Evolutionary conservation across 345 rosid genomes (phyloP), one percentile per base, ranked within the genome.

Genomic region (Hypericum perforatum): DNA sequence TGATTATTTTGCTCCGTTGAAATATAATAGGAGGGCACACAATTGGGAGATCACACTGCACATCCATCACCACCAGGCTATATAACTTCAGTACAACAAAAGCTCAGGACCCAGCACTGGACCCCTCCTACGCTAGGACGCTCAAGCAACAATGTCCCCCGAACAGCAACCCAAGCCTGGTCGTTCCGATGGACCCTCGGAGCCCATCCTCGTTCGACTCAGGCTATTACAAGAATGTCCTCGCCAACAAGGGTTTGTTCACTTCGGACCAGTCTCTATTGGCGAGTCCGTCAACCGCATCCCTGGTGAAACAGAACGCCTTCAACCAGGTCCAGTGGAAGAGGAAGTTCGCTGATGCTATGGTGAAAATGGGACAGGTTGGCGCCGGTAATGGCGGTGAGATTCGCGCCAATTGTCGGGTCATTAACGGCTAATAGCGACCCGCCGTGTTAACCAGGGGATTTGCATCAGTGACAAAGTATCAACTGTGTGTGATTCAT

Each of bases 311-410:
- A 5, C 58, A 32, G 22, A 65, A 65, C 47, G 54, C 63, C 41
- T 22, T 14, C 12, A 53, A 49, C 43, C 36, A 50, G 15, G 4
- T 47, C n/a, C 39, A 16, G 8, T 65, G 69, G 63, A 53, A 7
- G 42, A 53, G 11, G 11, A 65, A 65, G 40, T 59, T 65, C 54
- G 59, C 60, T 36, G 64, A 58, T 14, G 69, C 63, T n/a, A 65
- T 65, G 69, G 63, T 59, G 11, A 65, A 65, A 50, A 65, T 65
- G 69, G 69, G 63, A 32, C 16, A 42, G 38, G 0, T 65, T 13
- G 63, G 44, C 14, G 60, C 59, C 0, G 69, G 56, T 32, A 37
- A 11, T 16, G 22, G 55, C 0, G 69, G 69, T 36, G 69, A 65
- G 56, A 59, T 65, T 22, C 16, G 69, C 40, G 12, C 55, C 9